Evolutionary conservation across 768 basidiomycete genomes (phyloP).

Genomic region (Termitomyces sp.): DNA sequence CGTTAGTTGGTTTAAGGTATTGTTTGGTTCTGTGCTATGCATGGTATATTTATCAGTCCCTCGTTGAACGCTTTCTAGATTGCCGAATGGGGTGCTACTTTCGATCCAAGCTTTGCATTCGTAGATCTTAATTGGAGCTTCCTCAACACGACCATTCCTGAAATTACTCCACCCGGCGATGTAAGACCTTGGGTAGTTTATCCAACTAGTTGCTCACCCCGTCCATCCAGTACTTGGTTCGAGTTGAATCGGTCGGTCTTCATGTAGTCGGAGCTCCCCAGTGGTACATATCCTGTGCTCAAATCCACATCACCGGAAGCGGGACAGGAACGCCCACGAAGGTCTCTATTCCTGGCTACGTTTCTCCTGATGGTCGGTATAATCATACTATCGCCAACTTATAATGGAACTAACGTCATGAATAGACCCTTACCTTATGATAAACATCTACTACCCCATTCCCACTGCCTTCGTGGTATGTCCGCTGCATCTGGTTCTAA

Average conservation of each 20-base stretch:
- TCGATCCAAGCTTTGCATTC: constrained; percentile 19
- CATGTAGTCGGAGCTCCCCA: constrained; percentile 42
- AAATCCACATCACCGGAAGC: constrained; percentile 36
- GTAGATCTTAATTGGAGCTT: constrained; percentile 16
- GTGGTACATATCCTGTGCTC: constrained; percentile 45
- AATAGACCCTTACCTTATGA: constrained; percentile 32
- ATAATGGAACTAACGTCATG: neutral
- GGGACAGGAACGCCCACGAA: constrained; percentile 38
- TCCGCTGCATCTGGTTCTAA: neutral
- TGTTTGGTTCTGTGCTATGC: neutral
- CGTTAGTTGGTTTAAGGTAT: constrained; percentile 37
- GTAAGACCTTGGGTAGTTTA: constrained; percentile 1
- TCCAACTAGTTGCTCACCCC: neutral
- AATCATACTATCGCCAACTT: neutral
- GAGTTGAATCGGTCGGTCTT: constrained; percentile 34
- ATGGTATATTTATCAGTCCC: neutral
- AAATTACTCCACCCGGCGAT: constrained; percentile 25
- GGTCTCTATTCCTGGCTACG: constrained; percentile 45
- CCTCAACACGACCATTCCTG: constrained; percentile 27
- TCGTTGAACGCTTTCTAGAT: constrained; percentile 7
- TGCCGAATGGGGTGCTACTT: constrained; percentile 21
- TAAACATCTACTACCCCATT: constrained; percentile 36
- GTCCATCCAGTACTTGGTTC: constrained; percentile 17
- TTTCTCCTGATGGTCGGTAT: constrained; percentile 27
- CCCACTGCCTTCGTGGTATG: constrained; percentile 24